These are phyloP conservation scores for Whalleya microplaca DNA, from an alignment of 2,329 filamentous ascomycete genomes.

Conservation along the genomic window DNA sequence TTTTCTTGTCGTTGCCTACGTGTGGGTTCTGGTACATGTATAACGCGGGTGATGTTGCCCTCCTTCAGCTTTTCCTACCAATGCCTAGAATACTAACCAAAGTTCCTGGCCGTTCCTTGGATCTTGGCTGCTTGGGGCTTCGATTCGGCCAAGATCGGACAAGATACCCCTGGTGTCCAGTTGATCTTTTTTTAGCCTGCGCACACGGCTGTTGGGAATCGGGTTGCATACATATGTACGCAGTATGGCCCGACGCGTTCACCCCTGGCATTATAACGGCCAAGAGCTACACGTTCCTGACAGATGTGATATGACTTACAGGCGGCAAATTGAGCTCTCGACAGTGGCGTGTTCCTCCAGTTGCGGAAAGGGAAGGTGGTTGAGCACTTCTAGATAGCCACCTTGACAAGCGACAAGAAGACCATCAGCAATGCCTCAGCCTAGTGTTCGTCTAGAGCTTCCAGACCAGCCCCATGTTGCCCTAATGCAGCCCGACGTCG, in stretches of 20 bases:
- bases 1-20: not conserved
- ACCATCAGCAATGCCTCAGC: conserved; percentile 4
- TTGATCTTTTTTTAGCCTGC: conserved; percentile 25
- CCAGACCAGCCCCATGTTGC: not conserved
- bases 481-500: conserved; percentile 15
- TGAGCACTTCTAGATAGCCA: not conserved
- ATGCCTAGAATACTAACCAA: not conserved
- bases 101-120: not conserved
- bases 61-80: not conserved
- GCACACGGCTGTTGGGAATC: conserved; percentile 7
- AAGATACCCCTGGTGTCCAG: conserved; percentile 10
- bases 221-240: conserved; percentile 15
- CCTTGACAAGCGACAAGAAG: conserved; percentile 1
- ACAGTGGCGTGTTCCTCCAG: not conserved
- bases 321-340: conserved; percentile 1
- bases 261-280: conserved; percentile 11
- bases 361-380: conserved; percentile 16
- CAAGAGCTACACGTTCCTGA: conserved; percentile 20
- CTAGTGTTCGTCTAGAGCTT: conserved; percentile 1
- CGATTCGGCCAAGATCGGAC: conserved; percentile 17
- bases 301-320: conserved; percentile 13
- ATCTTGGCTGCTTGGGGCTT: conserved; percentile 11
- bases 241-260: not conserved
- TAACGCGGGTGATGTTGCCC: not conserved
- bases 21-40: not conserved